phyloP scores from a whole-genome alignment of 306 rosid genomes.

The Canavalia gladiata region DNA sequence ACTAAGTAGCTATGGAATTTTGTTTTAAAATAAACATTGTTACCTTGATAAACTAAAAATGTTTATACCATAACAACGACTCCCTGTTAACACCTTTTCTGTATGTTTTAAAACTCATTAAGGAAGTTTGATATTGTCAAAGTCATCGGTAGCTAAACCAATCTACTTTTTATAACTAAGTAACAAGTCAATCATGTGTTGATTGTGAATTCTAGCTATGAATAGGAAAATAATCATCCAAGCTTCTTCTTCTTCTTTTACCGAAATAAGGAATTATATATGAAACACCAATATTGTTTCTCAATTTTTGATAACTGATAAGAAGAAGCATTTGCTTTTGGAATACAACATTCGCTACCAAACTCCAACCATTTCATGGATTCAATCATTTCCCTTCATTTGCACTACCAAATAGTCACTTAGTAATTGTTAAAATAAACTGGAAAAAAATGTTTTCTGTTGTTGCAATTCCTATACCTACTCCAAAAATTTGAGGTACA shows the following conservation, averaged over 20 bases:
- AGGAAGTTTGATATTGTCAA: slow-evolving; percentile 1
- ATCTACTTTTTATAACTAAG: background rate
- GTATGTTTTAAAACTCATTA: background rate
- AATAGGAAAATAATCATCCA: slow-evolving; percentile 12
- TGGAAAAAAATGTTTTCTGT: background rate
- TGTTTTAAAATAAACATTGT: slow-evolving; percentile 25
- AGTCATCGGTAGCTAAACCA: background rate
- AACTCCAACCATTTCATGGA: slow-evolving; percentile 7
- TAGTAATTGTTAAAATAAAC: slow-evolving; percentile 7
- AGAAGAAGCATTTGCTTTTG: background rate
- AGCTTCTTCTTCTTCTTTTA: too few species aligned
- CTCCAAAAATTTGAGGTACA: background rate
- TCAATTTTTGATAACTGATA: background rate
- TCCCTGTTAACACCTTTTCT: background rate
- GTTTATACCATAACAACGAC: background rate
- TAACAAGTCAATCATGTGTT: slow-evolving; percentile 1
- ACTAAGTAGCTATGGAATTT: too few species aligned
- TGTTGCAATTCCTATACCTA: background rate
- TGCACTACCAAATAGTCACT: background rate
- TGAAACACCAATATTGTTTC: background rate
- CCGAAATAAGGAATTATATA: background rate
- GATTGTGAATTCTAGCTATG: background rate
- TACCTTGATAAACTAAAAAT: slow-evolving; percentile 17
- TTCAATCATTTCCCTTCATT: background rate
- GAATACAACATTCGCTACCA: slow-evolving; percentile 15